phyloP scores from a whole-genome alignment of 768 basidiomycete species.

The Butyriboletus loyo region DNA sequence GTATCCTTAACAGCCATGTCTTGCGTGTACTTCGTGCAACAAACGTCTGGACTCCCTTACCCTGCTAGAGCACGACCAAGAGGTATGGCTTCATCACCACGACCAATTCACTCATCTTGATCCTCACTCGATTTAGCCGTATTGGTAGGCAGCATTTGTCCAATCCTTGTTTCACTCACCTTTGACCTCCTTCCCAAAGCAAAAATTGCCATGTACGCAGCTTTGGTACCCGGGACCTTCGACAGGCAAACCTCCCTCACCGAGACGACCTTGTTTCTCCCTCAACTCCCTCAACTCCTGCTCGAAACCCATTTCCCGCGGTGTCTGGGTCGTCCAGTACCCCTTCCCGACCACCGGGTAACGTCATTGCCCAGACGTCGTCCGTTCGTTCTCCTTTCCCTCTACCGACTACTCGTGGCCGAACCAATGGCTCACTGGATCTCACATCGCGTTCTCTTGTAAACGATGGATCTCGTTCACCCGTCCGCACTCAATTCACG shows the following conservation, averaged over 20 bases:
- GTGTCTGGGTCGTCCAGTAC: conserved; percentile 6
- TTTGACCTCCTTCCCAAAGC: conserved; percentile 38
- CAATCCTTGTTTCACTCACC: neutral
- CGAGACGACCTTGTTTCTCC: conserved; percentile 36
- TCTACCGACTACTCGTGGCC: conserved; percentile 26
- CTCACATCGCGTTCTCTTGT: conserved; percentile 15
- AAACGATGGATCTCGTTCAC: conserved; percentile 24
- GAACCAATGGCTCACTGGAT: conserved; percentile 25
- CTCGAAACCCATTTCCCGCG: conserved; percentile 20
- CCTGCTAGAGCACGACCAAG: conserved; percentile 78
- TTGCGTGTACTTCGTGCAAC: conserved; percentile 72
- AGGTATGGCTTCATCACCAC: conserved; percentile 44
- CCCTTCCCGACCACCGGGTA: conserved; percentile 15
- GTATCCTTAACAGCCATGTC: conserved; percentile 56
- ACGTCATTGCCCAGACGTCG: conserved; percentile 23
- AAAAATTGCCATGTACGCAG: conserved; percentile 78
- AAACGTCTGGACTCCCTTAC: conserved; percentile 76
- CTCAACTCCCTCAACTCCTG: conserved; percentile 32
- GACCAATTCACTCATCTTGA: conserved; percentile 1
- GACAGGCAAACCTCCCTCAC: conserved; percentile 66
- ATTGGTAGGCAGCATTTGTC: conserved; percentile 34
- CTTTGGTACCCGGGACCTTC: conserved; percentile 74
- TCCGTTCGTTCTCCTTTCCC: conserved; percentile 34
- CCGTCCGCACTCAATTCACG: conserved; percentile 27
- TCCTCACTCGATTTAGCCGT: conserved; percentile 32